Evolutionary conservation across 179 eudicot genomes (phyloP).

Genomic region (Actinidia chinensis): DNA sequence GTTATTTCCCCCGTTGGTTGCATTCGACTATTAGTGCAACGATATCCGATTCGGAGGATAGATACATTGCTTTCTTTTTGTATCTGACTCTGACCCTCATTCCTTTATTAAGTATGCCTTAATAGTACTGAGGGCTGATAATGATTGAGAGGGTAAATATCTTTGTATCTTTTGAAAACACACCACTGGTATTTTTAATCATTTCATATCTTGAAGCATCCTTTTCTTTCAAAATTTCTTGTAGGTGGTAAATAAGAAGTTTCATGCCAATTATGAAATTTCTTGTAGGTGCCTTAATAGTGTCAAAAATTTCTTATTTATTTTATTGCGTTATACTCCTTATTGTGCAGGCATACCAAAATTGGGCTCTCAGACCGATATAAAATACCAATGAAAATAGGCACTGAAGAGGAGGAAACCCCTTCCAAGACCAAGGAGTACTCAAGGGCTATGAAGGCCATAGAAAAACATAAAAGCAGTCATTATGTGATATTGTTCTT

Average conservation of each 20-base stretch:
- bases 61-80: conserved; percentile 65
- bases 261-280: no score
- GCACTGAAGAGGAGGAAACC: conserved; percentile 29
- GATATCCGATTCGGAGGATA: conserved; percentile 54
- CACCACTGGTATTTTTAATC: background rate
- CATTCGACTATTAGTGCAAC: conserved; percentile 45
- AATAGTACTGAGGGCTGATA: no score
- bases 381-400: conserved; percentile 44
- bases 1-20: conserved; percentile 75
- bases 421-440: conserved; percentile 33
- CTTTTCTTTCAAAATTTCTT: conserved; percentile 6
- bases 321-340: conserved; percentile 75
- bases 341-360: conserved; percentile 70
- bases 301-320: no score
- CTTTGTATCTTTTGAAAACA: background rate
- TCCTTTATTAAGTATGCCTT: conserved; percentile 24
- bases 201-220: background rate
- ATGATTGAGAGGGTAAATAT: no score
- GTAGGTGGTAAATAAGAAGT: conserved; percentile 86
- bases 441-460: conserved; percentile 40
- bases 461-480: conserved; percentile 55
- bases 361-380: conserved; percentile 65
- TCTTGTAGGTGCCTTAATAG: no score
- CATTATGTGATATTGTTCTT: conserved; percentile 61
- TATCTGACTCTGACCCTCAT: conserved; percentile 76